Evolutionary conservation across 495 filamentous ascomycete species (phyloP), one percentile per base, ranked within the genome.

Genomic region (Talaromyces trachyspermus): DNA sequence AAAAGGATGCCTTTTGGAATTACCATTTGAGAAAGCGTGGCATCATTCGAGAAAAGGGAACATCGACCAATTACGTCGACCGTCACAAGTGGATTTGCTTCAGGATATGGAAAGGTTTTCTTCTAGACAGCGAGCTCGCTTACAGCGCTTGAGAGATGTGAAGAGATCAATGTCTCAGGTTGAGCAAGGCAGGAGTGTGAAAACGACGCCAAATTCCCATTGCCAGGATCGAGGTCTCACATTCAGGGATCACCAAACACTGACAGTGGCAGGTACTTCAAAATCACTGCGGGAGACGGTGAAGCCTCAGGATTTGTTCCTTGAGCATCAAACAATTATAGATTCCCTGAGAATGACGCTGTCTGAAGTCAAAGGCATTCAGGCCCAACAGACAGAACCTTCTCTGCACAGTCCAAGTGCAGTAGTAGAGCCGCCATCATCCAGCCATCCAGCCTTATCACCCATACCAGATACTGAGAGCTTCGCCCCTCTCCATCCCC

Each of bases 101-200:
- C 62, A 80, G 51, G 79, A 87, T 53, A 61, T 89, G 17, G 80
- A 86, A 32, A 59, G 59, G 25, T 69, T 83, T 23, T 72, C 88
- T 1, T 58, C 69, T 36, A 61, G 72, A 4, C 85, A 92, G 54
- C 75, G 74, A 27, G 67, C 66, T 40, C 76, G 88, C 23, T 54
- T 95, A 29, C 68, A 74, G 44, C 78, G 71, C 59, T 94, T 88
- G 89, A 74, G 83, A 53, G 71, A 72, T n/a, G 88, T 85, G 52
- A 76, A 78, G 20, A 66, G 71, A 55, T 59, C 57, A 2, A 46
- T 64, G 22, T 50, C 49, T 9, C 58, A 58, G 40, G 37, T 38
- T 17, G 43, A 44, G n/a, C 54, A 46, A 50, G 54, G 49, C 14
- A 51, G 32, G 54, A 26, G 41, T 37, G 47, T 18, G 20, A 18